These are phyloP conservation scores for Nymphaea thermarum DNA, from an alignment of 164 flowering plant species.

Conservation along the genomic window DNA sequence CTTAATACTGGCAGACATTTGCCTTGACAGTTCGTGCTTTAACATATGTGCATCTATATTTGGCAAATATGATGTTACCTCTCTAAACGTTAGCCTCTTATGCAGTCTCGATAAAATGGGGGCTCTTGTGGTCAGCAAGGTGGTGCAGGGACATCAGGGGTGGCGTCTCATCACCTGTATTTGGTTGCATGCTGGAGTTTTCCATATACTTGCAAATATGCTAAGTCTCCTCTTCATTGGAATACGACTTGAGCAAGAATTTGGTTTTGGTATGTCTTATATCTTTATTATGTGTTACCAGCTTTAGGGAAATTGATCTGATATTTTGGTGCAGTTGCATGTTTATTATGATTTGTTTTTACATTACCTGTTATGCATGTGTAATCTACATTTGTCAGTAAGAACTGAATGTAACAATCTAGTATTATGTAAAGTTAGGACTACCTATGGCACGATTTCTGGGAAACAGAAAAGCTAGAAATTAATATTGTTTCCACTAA, in stretches of 20 bases:
- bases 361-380: neutral
- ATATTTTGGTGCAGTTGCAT: too few relatives aligned
- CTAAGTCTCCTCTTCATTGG: conserved; percentile 76
- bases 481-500: too few relatives aligned
- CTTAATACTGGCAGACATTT: neutral
- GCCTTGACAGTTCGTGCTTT: neutral
- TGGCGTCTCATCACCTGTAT: conserved; percentile 69
- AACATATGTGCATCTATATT: neutral
- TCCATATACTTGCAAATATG: conserved; percentile 81
- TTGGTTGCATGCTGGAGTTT: conserved; percentile 78
- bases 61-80: neutral
- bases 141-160: conserved; percentile 42
- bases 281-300: neutral
- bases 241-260: conserved; percentile 84
- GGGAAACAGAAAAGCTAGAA: too few relatives aligned
- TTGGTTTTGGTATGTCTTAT: conserved; percentile 59
- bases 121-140: conserved; percentile 42
- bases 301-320: too few relatives aligned
- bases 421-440: too few relatives aligned
- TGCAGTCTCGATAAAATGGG: conserved; percentile 63
- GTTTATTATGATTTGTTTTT: too few relatives aligned
- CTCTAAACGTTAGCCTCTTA: neutral
- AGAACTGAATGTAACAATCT: too few relatives aligned
- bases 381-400: neutral
- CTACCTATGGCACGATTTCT: too few relatives aligned